Evolutionary conservation across 331 rosid genomes (phyloP).

Genomic region (Pyracantha coccinea): DNA sequence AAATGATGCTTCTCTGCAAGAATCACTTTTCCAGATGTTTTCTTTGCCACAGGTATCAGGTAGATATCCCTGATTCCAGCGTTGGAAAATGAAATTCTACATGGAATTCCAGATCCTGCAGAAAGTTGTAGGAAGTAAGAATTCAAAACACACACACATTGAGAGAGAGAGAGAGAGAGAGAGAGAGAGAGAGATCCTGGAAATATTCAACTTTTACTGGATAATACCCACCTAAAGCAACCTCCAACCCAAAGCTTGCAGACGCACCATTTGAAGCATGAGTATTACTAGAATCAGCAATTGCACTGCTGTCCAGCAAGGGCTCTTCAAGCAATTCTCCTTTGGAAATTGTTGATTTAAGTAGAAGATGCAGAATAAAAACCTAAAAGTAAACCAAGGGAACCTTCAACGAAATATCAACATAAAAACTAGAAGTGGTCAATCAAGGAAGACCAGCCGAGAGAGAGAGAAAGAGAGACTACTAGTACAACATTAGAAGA

Average conservation of each 20-base stretch:
- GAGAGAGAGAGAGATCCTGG: no score
- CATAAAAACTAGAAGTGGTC: not conserved
- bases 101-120: constrained; percentile 66
- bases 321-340: constrained; percentile 46
- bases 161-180: no score
- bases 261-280: constrained; percentile 43
- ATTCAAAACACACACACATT: not conserved
- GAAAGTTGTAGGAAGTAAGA: not conserved
- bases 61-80: constrained; percentile 71
- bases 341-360: constrained; percentile 40
- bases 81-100: constrained; percentile 70
- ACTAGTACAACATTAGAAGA: not conserved
- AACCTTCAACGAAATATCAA: constrained; percentile 7
- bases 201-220: constrained; percentile 3
- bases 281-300: constrained; percentile 31
- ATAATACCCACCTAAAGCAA: constrained; percentile 50
- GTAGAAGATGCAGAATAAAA: constrained; percentile 61
- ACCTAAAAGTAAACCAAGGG: constrained; percentile 32
- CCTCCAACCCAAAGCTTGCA: constrained; percentile 82
- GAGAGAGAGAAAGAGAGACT: no score
- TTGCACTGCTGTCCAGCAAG: constrained; percentile 22
- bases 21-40: constrained; percentile 52
- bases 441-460: no score
- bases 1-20: constrained; percentile 85
- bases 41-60: constrained; percentile 43